A percentile compares a stretch with the other conserved stretches of the same genome.
phyloP scores from a whole-genome alignment of 2,329 filamentous ascomycete species.

The Penicillium thymicola region DNA sequence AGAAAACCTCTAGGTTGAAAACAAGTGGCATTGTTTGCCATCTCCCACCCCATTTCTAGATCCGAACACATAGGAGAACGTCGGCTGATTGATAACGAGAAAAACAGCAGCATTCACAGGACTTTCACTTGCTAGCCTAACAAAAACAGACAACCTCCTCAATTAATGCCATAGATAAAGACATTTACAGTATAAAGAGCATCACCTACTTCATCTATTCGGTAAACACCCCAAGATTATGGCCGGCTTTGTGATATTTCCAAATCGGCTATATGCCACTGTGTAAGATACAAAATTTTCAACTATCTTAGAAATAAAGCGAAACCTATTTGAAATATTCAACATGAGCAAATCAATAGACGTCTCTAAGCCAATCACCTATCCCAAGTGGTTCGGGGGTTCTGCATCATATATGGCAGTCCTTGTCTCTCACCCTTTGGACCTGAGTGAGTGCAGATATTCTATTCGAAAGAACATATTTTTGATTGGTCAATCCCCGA shows the following conservation, averaged over 20 bases:
- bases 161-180: background rate
- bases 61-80: background rate
- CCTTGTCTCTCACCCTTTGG: constrained; percentile 26
- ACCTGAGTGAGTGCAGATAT: constrained; percentile 18
- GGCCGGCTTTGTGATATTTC: background rate
- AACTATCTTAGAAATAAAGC: background rate
- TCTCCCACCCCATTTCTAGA: background rate
- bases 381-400: constrained; percentile 21
- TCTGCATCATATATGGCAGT: constrained; percentile 32
- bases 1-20: background rate
- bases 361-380: background rate
- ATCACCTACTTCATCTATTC: background rate
- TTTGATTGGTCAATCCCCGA: background rate
- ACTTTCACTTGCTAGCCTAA: background rate
- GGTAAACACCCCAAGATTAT: background rate
- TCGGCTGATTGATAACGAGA: background rate
- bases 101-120: background rate
- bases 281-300: background rate
- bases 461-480: background rate
- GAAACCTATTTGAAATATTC: background rate
- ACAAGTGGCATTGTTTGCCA: background rate
- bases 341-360: background rate
- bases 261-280: constrained; percentile 8
- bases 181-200: background rate
- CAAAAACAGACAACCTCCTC: background rate